These are phyloP conservation scores for Stagonosporopsis rhizophila DNA, from an alignment of 2,329 filamentous ascomycete genomes.

Conservation along the genomic window DNA sequence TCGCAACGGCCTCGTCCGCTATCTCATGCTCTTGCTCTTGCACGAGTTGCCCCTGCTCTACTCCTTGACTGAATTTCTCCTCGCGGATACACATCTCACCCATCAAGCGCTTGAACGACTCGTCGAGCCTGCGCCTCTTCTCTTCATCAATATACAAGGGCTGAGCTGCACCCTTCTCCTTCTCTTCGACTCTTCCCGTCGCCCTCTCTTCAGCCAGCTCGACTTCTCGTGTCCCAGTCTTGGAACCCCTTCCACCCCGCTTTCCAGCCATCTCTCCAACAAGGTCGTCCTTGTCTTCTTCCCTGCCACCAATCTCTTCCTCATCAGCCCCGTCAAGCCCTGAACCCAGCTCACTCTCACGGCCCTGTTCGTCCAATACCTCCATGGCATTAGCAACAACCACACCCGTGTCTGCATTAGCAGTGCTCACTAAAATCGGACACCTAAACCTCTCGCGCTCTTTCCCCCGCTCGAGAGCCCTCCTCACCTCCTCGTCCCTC, in stretches of 20 bases:
- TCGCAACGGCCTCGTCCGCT: not conserved
- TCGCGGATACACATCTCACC: not conserved
- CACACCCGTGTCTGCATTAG: too few species aligned
- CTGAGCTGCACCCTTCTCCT: not conserved
- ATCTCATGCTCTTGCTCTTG: not conserved
- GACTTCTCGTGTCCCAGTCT: not conserved
- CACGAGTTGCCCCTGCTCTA: not conserved
- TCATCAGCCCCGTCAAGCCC: not conserved
- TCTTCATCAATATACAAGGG: not conserved
- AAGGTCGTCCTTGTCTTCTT: not conserved
- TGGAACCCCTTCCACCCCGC: not conserved
- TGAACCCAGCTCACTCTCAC: not conserved
- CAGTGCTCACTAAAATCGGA: not conserved
- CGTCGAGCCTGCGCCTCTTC: not conserved
- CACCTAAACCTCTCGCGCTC: not conserved
- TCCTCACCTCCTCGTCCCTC: slow-evolving; percentile 19
- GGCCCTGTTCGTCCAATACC: not conserved
- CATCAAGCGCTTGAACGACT: not conserved
- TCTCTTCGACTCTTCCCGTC: not conserved
- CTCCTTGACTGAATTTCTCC: not conserved
- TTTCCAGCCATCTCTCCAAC: not conserved
- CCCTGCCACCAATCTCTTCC: too few species aligned
- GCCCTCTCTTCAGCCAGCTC: not conserved
- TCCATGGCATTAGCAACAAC: not conserved
- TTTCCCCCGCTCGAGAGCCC: not conserved